Base-by-base conservation (phyloP, 2,329 filamentous ascomycete genomes). In the Beauveria australis region DNA sequence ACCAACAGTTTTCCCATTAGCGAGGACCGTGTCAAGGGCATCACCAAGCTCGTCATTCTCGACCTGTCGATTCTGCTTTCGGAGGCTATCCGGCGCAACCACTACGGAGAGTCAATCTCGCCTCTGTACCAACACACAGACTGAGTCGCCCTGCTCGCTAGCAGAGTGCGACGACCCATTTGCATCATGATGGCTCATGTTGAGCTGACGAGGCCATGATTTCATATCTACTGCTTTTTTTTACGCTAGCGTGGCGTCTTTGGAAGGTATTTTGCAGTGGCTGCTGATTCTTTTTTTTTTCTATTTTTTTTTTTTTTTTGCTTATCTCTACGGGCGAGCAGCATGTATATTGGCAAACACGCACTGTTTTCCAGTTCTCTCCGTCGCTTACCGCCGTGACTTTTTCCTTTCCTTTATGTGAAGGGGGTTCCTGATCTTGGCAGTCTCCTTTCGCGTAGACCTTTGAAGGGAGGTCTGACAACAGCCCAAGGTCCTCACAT, bases 1-100 rank as follows among this genome's bases (percentile, higher is more conserved):
- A 99, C 94, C 40, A 97, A 99, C 77, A 95, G 92, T 60, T 97
- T 97, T 74, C 94, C 94, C 3, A 95, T 99, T 65, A 83, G 87
- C 24, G 85, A 88, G 61, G 85, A 89, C 65, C 87, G 89, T 73
- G 81, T 85, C 40, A 84, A 80, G 66, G 84, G 82, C 62, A 87
- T 85, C 57, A 87, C 82, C 76, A 99, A 99, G 79, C 81, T 99
- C 68, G 86, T 95, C 61, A 83, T 97, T 40, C 84, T 99, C 62
- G 92, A 97, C 69, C 82, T 99, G 18, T 95, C 92, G 28, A 89
- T 88, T 70, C 79, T 99, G 56, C 79, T 99, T 46, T 85, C 92
- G 5, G 94, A 99, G 75, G 92, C 92, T 55, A 97, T 99, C 67
- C 85, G 94, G 68, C 86, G 94, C 69, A 97, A 97, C 72, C 93